phyloP scores from a whole-genome alignment of 176 grass and related monocot genomes.

The Melocanna baccifera region DNA sequence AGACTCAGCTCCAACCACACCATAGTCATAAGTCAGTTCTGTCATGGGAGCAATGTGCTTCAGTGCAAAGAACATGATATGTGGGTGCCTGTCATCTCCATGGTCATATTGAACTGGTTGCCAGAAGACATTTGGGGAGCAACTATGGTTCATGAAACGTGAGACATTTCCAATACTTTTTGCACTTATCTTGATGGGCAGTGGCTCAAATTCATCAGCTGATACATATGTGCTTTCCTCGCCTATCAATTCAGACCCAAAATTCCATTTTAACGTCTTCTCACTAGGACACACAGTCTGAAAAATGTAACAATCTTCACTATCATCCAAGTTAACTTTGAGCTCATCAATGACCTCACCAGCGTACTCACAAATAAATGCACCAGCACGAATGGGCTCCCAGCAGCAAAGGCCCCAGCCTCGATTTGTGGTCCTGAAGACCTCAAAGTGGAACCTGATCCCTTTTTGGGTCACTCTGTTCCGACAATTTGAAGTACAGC shows the following conservation, averaged over 20 bases:
- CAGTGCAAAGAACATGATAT: conserved; percentile 75
- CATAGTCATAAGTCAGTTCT: conserved; percentile 74
- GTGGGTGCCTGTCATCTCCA: conserved; percentile 54
- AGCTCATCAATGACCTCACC: conserved; percentile 55
- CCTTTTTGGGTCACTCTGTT: conserved; percentile 78
- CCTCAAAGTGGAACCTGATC: conserved; percentile 62
- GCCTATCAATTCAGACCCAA: conserved; percentile 54
- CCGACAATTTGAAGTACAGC: conserved; percentile 55
- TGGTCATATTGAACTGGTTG: conserved; percentile 63
- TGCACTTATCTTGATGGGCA: conserved; percentile 67
- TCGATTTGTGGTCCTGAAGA: conserved; percentile 56
- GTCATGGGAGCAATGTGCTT: conserved; percentile 83
- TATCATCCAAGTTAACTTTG: conserved; percentile 41
- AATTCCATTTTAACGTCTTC: conserved; percentile 77
- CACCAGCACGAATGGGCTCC: conserved; percentile 73
- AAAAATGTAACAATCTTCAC: conserved; percentile 70
- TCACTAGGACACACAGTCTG: conserved; percentile 44
- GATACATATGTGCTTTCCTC: conserved; percentile 30
- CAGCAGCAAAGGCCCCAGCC: conserved; percentile 83
- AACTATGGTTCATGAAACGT: conserved; percentile 87
- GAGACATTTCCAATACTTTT: conserved; percentile 63
- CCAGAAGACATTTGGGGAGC: conserved; percentile 84
- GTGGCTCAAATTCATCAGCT: conserved; percentile 44
- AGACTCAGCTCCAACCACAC: conserved; percentile 33
- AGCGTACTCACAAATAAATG: conserved; percentile 78